Conservation (phyloP, 1,139 yeast genomes). For the Candida tetrigidarum region DNA sequence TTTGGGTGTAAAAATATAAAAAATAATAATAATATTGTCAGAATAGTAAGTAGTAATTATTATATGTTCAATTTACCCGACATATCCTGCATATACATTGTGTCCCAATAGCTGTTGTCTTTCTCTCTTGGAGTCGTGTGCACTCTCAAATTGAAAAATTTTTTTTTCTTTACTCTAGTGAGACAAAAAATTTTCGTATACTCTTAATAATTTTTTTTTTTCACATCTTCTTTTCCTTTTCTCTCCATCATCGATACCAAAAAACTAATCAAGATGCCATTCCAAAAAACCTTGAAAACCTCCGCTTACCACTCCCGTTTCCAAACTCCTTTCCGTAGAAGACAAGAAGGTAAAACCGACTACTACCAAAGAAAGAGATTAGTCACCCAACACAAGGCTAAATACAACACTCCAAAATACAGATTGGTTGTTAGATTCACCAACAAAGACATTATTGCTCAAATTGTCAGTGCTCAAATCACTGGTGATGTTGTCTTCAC, state of each 20-base stretch:
- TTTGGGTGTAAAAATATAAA: slow-evolving; percentile 14
- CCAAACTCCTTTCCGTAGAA: slow-evolving; percentile 99
- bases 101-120: too few species aligned
- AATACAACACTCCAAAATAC: slow-evolving; percentile 99
- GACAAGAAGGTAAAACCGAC: slow-evolving; percentile 99
- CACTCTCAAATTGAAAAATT: not conserved
- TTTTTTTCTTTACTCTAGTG: not conserved
- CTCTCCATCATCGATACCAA: not conserved
- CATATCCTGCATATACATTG: slow-evolving; percentile 1
- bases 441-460: slow-evolving; percentile 99
- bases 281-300: slow-evolving; percentile 72
- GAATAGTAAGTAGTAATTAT: too few species aligned
- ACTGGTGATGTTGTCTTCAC: slow-evolving; percentile 96
- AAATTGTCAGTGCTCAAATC: slow-evolving; percentile 94
- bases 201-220: not conserved
- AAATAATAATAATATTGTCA: not conserved
- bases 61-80: slow-evolving; percentile 4
- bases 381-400: slow-evolving; percentile 99
- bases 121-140: not conserved
- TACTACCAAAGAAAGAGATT: slow-evolving; percentile 99
- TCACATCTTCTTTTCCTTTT: not conserved
- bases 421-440: slow-evolving; percentile 99
- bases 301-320: slow-evolving; percentile 99
- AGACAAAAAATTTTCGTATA: not conserved
- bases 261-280: slow-evolving; percentile 59